Base-by-base conservation (phyloP, 768 basidiomycete species). In the Floccularia luteovirens region DNA sequence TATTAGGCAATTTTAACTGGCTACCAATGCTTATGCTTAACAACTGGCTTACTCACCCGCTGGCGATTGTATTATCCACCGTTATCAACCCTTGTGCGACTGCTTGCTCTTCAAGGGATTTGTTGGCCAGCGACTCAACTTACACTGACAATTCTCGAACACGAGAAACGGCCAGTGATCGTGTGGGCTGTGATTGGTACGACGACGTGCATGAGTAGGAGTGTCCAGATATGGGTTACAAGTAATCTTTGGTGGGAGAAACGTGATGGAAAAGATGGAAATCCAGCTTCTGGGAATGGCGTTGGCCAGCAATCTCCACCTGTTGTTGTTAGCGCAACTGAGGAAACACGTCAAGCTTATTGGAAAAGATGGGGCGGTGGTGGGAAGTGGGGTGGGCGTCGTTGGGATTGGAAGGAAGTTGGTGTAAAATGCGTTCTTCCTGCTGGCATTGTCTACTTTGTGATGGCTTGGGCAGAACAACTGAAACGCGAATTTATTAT, bases 111-210 rank as follows among this genome's bases (percentile, higher is more conserved):
- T 0, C 94, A 97, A 47, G 88, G 89, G 13, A 92, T 98, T 43
- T 97, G 93, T 62, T 97, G 92, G 92, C 90, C 90, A 1, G 82
- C 89, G 3, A 96, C 92, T 3, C 86, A 90, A 48, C 60, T 90
- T 27, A 93, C 90, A 1, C 77, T 94, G 23, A 74, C 69, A 39
- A 62, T 91, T 36, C 69, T 97, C 32, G 79, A 82, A 22, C 68
- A 78, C 39, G 70, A 73, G 13, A 67, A 65, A 24, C 75, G 91
- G 6, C 90, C 91, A 0, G 79, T 89, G n/a, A 63, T 85, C 3
- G 83, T 79, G 37, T 98, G 94, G 94, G 83, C 90, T 3, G 74
- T 83, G 8, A 86, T 97, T 35, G 92, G 83, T 0, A 91, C 83
- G 10, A 90, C 88, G 33, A 96, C 94, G 0, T 88, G 82, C 53